Base-by-base conservation (phyloP, 768 basidiomycete genomes). In the Naganishia antarctica region DNA sequence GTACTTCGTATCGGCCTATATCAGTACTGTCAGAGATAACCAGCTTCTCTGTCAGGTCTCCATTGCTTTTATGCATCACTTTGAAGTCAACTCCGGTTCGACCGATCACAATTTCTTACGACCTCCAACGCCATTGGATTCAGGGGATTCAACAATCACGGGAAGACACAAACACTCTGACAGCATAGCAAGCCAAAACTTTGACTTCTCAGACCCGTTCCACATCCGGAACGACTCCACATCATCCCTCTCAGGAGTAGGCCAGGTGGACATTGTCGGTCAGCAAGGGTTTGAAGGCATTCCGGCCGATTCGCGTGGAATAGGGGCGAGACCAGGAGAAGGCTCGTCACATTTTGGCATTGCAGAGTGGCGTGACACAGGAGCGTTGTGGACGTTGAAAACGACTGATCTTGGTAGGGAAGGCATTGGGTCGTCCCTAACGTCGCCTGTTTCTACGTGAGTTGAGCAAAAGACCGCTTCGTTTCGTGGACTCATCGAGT, bases 381-480 rank as follows among this genome's bases (percentile, higher is more conserved):
- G 53, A 40, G 53, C 32, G 37, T 18, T 57, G 53, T 57, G 53
- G 53, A 37, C 53, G 16, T 40, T 57, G 34, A 57, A 57, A 13
- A 57, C 53, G 23, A 23, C 12, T 3, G 53, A 34, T 4, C 37
- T 57, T 21, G 23, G 53, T 21, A 57, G 53, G 37, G 53, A 57
- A 37, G 53, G 40, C n/a, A 21, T 29, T 11, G 53, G 53, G 34
- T 57, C 53, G 53, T 40, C 53, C 34, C 23, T 40, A 25, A 57
- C 34, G 34, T 57, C 53, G 9, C 53, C 53, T n/a, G 53, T 57
- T 32, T 57, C 53, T 21, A 57, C 53, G 53, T 57, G 32, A 57
- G 53, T 41, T 16, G 18, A 16, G 26, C 4, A 16, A 8, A 3
- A 4, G 11, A 3, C 34, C n/a, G 21, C 53, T 18, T 18, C 28